Conservation (phyloP, 768 basidiomycete genomes). For the Phylloporus scabripes region DNA sequence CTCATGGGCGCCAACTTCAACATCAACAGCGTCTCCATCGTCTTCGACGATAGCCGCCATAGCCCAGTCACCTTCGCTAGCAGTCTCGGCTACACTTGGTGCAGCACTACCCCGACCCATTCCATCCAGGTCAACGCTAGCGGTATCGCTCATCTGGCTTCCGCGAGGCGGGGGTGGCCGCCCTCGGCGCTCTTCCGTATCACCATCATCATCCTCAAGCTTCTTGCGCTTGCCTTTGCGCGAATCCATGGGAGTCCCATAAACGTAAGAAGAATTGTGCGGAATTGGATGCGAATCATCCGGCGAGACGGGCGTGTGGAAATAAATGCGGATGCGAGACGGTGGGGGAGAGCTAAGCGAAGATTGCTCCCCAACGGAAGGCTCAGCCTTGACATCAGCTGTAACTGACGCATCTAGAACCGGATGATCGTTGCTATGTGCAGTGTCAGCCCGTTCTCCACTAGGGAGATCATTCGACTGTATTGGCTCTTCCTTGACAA, state of each 20-base stretch:
- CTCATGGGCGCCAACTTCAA: constrained; percentile 52
- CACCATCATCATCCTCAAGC: constrained; percentile 82
- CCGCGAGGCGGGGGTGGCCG: constrained; percentile 55
- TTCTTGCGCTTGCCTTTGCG: constrained; percentile 87
- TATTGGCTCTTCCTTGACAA: constrained; percentile 30
- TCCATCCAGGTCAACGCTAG: constrained; percentile 52
- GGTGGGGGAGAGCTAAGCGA: constrained; percentile 46
- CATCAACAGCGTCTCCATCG: constrained; percentile 52
- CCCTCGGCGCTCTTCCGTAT: constrained; percentile 65
- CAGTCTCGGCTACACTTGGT: constrained; percentile 56
- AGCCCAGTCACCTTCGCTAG: constrained; percentile 79
- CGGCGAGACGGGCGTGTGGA: constrained; percentile 81
- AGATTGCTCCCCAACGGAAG: constrained; percentile 24
- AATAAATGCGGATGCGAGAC: constrained; percentile 85
- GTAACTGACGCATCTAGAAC: constrained; percentile 27
- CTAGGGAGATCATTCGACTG: constrained; percentile 18
- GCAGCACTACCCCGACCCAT: constrained; percentile 57
- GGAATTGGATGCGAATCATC: constrained; percentile 77
- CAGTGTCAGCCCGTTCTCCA: constrained; percentile 17
- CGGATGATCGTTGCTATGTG: constrained; percentile 18
- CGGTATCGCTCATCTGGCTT: constrained; percentile 46
- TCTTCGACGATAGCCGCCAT: constrained; percentile 83
- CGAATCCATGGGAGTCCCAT: constrained; percentile 45
- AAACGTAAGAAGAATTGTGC: constrained; percentile 43
- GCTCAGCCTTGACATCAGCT: constrained; percentile 30